Evolutionary conservation across 805 yeast species (phyloP).

Genomic region (Lachancea meyersii): DNA sequence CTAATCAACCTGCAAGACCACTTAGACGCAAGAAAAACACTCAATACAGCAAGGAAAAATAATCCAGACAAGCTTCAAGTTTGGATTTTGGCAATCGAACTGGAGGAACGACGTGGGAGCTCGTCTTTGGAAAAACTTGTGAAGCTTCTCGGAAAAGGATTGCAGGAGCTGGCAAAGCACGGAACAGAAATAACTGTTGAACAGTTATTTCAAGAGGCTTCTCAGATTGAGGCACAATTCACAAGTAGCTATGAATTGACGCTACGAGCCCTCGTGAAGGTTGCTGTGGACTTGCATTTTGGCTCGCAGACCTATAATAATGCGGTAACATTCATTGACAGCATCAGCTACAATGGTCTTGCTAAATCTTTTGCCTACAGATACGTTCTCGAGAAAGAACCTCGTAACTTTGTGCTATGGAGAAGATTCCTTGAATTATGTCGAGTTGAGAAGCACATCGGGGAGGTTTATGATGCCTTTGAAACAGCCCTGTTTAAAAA

Average conservation of each 20-base stretch:
- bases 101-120: slow-evolving; percentile 53
- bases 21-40: slow-evolving; percentile 45
- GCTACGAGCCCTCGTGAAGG: slow-evolving; percentile 47
- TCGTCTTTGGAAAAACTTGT: slow-evolving; percentile 34
- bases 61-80: slow-evolving; percentile 45
- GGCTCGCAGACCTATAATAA: slow-evolving; percentile 13
- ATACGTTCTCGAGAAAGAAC: slow-evolving; percentile 39
- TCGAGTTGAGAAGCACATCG: slow-evolving; percentile 24
- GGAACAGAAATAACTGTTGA: slow-evolving; percentile 33
- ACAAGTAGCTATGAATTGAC: slow-evolving; percentile 36
- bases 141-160: slow-evolving; percentile 35
- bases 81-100: slow-evolving; percentile 64
- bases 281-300: slow-evolving; percentile 34
- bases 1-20: slow-evolving; percentile 41
- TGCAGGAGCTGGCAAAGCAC: slow-evolving; percentile 42
- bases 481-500: slow-evolving; percentile 42
- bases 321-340: slow-evolving; percentile 20
- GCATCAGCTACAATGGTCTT: slow-evolving; percentile 11
- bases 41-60: slow-evolving; percentile 55
- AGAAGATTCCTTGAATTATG: slow-evolving; percentile 37
- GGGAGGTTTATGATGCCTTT: slow-evolving; percentile 40
- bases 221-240: slow-evolving; percentile 41
- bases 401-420: slow-evolving; percentile 47
- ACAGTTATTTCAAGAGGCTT: slow-evolving; percentile 55
- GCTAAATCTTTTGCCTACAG: slow-evolving; percentile 41